Conservation (phyloP, 768 basidiomycete genomes). For the Podaxis sp. region DNA sequence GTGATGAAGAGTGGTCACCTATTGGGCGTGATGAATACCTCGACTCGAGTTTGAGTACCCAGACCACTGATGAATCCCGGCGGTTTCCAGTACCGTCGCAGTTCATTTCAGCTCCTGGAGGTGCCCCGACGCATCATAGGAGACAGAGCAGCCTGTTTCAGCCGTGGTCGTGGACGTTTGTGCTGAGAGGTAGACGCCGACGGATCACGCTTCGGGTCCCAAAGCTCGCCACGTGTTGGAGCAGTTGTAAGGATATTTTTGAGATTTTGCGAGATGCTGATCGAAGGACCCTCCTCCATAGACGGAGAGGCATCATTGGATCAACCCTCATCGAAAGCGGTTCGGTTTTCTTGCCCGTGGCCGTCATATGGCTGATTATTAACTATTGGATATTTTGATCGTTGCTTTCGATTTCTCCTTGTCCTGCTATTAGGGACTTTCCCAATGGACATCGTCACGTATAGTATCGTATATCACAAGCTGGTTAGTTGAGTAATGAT, state of each 20-base stretch:
- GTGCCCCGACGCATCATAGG: slow-evolving; percentile 18
- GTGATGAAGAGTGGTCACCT: slow-evolving; percentile 32
- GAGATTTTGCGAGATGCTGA: slow-evolving; percentile 13
- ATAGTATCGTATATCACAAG: not conserved
- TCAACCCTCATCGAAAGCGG: slow-evolving; percentile 21
- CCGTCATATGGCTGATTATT: slow-evolving; percentile 10
- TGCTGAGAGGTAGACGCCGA: slow-evolving; percentile 48
- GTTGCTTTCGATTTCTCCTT: not conserved
- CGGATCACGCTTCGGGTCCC: slow-evolving; percentile 48
- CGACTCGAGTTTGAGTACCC: not conserved
- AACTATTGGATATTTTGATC: slow-evolving; percentile 10
- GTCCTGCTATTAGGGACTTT: not conserved
- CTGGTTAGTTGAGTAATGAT: not conserved
- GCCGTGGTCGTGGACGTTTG: slow-evolving; percentile 49
- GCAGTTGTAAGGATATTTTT: slow-evolving; percentile 19
- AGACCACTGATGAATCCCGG: slow-evolving; percentile 8
- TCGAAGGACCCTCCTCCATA: slow-evolving; percentile 14
- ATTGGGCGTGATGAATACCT: slow-evolving; percentile 11
- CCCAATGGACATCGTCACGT: not conserved
- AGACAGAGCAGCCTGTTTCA: slow-evolving; percentile 18
- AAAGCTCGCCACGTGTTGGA: slow-evolving; percentile 18
- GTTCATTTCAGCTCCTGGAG: slow-evolving; percentile 35
- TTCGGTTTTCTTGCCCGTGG: slow-evolving; percentile 14
- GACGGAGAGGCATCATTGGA: slow-evolving; percentile 26
- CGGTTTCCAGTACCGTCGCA: slow-evolving; percentile 17